Conservation (phyloP, 345 rosid species). For the Heritiera littoralis region DNA sequence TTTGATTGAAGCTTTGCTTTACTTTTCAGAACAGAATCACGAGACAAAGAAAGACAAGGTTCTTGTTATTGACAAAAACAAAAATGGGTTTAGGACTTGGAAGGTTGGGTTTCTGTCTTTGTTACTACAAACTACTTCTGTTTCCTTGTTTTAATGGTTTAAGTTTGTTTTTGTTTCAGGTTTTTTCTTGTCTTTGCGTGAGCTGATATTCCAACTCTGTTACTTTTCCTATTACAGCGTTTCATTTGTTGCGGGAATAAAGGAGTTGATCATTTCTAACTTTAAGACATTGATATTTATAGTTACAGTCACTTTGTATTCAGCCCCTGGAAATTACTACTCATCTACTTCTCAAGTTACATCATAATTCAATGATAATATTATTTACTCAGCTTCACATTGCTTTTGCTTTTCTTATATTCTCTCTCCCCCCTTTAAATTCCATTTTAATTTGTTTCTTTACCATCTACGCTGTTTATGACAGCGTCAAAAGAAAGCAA, state of each 20-base stretch:
- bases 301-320: neutral
- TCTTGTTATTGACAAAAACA: conserved; percentile 2
- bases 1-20: neutral
- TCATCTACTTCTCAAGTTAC: neutral
- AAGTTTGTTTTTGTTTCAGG: neutral
- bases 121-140: neutral
- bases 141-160: neutral
- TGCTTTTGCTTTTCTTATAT: neutral
- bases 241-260: neutral
- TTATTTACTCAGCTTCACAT: neutral
- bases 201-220: neutral
- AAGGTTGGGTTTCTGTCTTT: neutral
- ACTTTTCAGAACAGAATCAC: conserved; percentile 23
- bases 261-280: neutral
- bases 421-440: neutral
- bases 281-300: neutral
- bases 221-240: neutral
- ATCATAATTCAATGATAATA: neutral
- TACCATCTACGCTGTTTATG: neutral
- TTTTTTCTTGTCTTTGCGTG: neutral
- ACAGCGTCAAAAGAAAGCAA: neutral
- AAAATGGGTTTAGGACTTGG: neutral
- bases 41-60: neutral
- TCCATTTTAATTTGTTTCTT: neutral
- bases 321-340: neutral